Evolutionary conservation across 345 rosid genomes (phyloP).

Genomic region (Murraya paniculata): DNA sequence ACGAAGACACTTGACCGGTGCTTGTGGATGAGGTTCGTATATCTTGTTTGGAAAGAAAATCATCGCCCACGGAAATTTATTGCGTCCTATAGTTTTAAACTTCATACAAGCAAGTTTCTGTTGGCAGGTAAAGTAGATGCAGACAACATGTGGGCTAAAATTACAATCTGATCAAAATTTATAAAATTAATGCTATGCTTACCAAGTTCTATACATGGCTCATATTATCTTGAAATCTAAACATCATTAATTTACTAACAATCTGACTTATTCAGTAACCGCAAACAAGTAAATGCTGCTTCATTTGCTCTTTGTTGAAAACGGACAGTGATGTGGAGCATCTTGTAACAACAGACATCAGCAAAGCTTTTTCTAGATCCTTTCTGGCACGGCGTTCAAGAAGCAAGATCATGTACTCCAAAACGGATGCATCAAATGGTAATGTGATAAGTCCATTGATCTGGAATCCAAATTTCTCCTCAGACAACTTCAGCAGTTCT

Average conservation of each 20-base stretch:
- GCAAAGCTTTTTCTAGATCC: slow-evolving; percentile 11
- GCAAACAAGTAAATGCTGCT: not conserved
- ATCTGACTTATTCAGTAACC: not conserved
- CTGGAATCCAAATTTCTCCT: slow-evolving; percentile 16
- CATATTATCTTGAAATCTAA: not conserved
- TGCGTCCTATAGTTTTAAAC: not conserved
- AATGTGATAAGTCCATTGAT: slow-evolving; percentile 1
- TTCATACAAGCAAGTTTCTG: not conserved
- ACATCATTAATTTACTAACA: not conserved
- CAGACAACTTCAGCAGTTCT: slow-evolving; percentile 4
- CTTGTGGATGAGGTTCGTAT: not conserved
- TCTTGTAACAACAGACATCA: not conserved
- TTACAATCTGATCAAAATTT: not conserved
- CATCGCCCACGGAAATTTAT: not conserved
- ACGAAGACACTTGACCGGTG: not conserved
- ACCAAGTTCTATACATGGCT: not conserved
- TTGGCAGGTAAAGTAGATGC: not conserved
- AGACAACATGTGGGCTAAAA: not conserved
- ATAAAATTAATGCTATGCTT: not conserved
- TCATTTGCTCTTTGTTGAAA: not conserved
- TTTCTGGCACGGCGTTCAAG: not conserved
- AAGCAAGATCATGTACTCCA: slow-evolving; percentile 2
- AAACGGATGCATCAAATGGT: slow-evolving; percentile 16
- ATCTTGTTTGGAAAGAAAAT: not conserved
- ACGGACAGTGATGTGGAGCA: not conserved